These are phyloP conservation scores for Ophiostoma perfectum DNA, from an alignment of 2,329 filamentous ascomycete genomes.

Conservation along the genomic window DNA sequence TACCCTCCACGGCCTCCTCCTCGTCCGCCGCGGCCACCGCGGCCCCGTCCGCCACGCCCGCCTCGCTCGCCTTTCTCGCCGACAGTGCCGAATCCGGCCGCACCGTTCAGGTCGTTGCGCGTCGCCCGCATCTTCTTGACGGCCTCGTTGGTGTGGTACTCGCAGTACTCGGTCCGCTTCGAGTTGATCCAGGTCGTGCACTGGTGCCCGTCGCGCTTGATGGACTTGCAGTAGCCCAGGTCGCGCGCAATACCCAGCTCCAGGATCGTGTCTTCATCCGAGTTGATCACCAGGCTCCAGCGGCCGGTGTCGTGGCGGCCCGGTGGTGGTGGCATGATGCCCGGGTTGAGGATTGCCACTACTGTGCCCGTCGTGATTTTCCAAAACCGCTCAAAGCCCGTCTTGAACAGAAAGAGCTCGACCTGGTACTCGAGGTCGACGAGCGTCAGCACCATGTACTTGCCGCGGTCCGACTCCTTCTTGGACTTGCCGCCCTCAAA, in stretches of 20 bases:
- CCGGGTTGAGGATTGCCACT: conserved; percentile 85
- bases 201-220: conserved; percentile 75
- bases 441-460: conserved; percentile 88
- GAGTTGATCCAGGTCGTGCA: conserved; percentile 85
- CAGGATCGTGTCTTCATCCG: conserved; percentile 80
- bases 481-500: conserved; percentile 32
- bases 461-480: conserved; percentile 52
- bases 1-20: conserved; percentile 39
- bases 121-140: conserved; percentile 61
- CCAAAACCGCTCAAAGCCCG: conserved; percentile 88
- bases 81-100: conserved; percentile 46
- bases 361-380: conserved; percentile 89
- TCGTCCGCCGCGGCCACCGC: conserved; percentile 39
- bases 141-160: conserved; percentile 82
- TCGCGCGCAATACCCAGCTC: conserved; percentile 83
- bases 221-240: conserved; percentile 78
- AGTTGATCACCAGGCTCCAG: conserved; percentile 80
- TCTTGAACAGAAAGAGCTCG: conserved; percentile 86
- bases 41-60: conserved; percentile 45
- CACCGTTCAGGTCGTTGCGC: conserved; percentile 74
- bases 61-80: conserved; percentile 35
- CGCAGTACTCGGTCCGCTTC: conserved; percentile 83
- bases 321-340: conserved; percentile 78
- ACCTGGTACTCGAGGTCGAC: conserved; percentile 87
- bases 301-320: conserved; percentile 70